A percentile compares a stretch with the other conserved stretches of the same genome.
phyloP scores from a whole-genome alignment of 2,329 filamentous ascomycete genomes.

The Fusarium agapanthi region DNA sequence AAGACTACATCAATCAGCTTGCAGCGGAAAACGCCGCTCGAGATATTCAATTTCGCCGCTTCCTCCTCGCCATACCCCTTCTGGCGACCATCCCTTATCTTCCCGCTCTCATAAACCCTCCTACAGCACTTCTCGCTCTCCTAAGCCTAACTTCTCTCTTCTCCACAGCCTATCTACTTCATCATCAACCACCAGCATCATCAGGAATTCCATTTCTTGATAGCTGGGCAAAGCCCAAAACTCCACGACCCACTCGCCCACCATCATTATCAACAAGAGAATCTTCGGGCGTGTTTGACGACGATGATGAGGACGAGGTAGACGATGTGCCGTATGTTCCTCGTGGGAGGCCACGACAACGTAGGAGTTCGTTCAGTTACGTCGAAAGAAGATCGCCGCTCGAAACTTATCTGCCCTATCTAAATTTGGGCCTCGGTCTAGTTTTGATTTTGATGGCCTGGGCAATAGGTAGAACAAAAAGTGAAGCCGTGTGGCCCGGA shows the following conservation, averaged over 20 bases:
- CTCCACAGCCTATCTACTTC: conserved; percentile 69
- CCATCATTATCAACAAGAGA: conserved; percentile 30
- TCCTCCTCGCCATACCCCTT: conserved; percentile 69
- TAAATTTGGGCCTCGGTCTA: conserved; percentile 66
- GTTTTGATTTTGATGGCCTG: conserved; percentile 60
- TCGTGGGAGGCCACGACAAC: conserved; percentile 25
- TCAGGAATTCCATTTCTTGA: conserved; percentile 65
- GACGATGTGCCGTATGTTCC: conserved; percentile 15
- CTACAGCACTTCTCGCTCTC: conserved; percentile 56
- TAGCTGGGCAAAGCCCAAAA: conserved; percentile 48
- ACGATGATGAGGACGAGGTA: conserved; percentile 33
- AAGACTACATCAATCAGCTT: conserved; percentile 67
- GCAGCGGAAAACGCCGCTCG: conserved; percentile 62
- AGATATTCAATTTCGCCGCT: conserved; percentile 65
- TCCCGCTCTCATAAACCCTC: conserved; percentile 47
- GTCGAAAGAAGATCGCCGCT: conserved; percentile 55
- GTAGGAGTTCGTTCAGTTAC: conserved; percentile 36
- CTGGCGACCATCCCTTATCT: conserved; percentile 64
- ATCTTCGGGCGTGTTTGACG: conserved; percentile 19
- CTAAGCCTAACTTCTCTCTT: conserved; percentile 71
- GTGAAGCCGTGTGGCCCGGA: conserved; percentile 50
- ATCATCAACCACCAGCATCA: conserved; percentile 60
- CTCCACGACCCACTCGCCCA: conserved; percentile 38
- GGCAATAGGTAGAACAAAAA: conserved; percentile 47
- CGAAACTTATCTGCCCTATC: conserved; percentile 64